phyloP scores from a whole-genome alignment of 2,329 filamentous ascomycete species.

The Alternaria viburni region DNA sequence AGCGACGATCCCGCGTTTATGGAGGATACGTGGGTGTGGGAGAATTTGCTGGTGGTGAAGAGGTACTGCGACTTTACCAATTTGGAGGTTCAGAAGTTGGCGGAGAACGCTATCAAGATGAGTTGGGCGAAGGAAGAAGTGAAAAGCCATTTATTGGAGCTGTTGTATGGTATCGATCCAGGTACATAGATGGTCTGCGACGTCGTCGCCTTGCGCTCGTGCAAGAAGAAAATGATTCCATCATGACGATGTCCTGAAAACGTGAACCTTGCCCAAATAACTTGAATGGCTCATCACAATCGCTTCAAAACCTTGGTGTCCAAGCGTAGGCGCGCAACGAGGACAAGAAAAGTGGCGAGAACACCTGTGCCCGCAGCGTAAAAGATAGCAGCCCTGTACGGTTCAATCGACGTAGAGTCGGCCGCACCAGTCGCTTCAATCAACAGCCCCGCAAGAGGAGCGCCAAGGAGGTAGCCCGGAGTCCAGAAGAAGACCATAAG shows the following conservation, averaged over 20 bases:
- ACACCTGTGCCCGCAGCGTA: conserved; percentile 32
- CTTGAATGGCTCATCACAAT: neutral
- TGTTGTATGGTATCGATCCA: neutral
- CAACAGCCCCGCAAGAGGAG: conserved; percentile 38
- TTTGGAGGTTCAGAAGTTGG: conserved; percentile 52
- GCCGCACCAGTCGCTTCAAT: conserved; percentile 32
- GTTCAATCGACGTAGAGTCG: conserved; percentile 13
- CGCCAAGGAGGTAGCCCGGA: conserved; percentile 32
- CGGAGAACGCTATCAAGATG: conserved; percentile 54
- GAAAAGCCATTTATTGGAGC: neutral
- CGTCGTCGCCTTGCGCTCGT: neutral
- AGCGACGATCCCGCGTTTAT: conserved; percentile 58
- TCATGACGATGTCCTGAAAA: too few relatives aligned
- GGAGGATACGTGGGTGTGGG: conserved; percentile 58
- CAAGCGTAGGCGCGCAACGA: neutral
- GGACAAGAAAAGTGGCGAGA: neutral
- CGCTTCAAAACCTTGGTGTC: neutral
- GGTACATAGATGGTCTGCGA: neutral
- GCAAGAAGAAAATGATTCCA: neutral
- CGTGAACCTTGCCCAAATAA: too few relatives aligned
- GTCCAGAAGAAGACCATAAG: conserved; percentile 29
- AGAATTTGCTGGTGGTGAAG: conserved; percentile 55
- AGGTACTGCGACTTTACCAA: conserved; percentile 51
- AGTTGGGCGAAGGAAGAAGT: conserved; percentile 53
- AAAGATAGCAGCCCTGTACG: conserved; percentile 37